Evolutionary conservation across 78 protist genomes (phyloP), one percentile per base, ranked within the genome.

Genomic region (Tieghemostelium lacteum): DNA sequence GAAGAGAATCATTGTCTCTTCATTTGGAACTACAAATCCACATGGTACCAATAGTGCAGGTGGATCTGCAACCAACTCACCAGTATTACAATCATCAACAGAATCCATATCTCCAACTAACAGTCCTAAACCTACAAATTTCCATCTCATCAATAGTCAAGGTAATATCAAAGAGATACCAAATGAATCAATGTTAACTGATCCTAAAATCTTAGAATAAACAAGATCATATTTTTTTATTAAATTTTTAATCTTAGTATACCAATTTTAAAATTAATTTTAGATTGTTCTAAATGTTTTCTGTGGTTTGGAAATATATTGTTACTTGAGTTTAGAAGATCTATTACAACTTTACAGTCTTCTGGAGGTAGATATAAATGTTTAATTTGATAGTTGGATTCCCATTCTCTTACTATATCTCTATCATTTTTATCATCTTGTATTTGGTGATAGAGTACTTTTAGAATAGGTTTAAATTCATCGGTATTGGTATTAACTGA

Each of bases 1-100:
- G 91, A 83, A 71, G n/a, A 83, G 69, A 52, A 83, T 69, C 17
- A 83, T 83, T 3, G 42, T 69, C 5, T 24, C n/a, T 17, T 83
- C 91, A 0, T 14, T 55, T 40, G 91, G 91, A 20, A 67, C 19
- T 67, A 36, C 42, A 42, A 1, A 8, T 22, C 37, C 69, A n/a
- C n/a, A n/a, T n/a, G n/a, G 10, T 45, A 45, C 52, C 6, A 45
- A 45, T 45, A 45, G 52, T 45, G n/a, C 52, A 14, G 10, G 10
- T 45, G 10, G n/a, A 45, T 45, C 52, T 14, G n/a, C 52, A 45
- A 45, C 6, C 10, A 45, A 14, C 10, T 45, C 52, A 45, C 52
- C 52, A 45, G n/a, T n/a, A n/a, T n/a, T n/a, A n/a, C n/a, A n/a
- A n/a, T n/a, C n/a, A n/a, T n/a, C n/a, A n/a, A n/a, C n/a, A n/a